phyloP scores from a whole-genome alignment of 805 yeast species.

The Cyberlindnera bimundalis region DNA sequence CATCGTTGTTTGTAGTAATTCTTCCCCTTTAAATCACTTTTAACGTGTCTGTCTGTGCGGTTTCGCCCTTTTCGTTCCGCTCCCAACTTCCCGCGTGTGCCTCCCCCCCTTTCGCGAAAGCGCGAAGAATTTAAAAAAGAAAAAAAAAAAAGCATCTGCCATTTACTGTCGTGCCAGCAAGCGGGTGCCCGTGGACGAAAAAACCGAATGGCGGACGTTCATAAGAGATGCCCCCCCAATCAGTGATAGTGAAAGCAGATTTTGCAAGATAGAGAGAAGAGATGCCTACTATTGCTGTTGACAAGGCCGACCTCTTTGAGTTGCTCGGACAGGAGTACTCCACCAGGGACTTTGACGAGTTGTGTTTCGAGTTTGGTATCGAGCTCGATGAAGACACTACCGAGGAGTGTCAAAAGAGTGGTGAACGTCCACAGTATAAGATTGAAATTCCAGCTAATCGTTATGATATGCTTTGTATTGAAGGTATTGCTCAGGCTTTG shows the following conservation, averaged over 20 bases:
- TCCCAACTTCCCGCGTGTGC: too few relatives aligned
- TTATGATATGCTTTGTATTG: slow-evolving; percentile 96
- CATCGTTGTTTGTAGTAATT: slow-evolving; percentile 19
- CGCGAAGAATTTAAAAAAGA: too few relatives aligned
- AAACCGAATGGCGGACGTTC: too few relatives aligned
- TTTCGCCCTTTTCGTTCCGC: too few relatives aligned
- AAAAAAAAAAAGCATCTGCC: background rate
- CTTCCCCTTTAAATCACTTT: too few relatives aligned
- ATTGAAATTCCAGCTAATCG: slow-evolving; percentile 98
- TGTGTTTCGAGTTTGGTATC: slow-evolving; percentile 95
- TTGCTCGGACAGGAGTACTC: slow-evolving; percentile 69
- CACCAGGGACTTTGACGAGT: slow-evolving; percentile 91
- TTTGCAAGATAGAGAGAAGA: background rate
- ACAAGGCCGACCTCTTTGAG: slow-evolving; percentile 85
- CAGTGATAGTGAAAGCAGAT: too few relatives aligned
- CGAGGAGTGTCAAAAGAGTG: slow-evolving; percentile 59
- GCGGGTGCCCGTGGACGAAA: background rate
- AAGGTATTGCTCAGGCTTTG: slow-evolving; percentile 94
- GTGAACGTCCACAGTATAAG: slow-evolving; percentile 93
- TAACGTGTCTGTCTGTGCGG: too few relatives aligned
- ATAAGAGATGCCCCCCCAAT: too few relatives aligned
- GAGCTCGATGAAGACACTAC: slow-evolving; percentile 98
- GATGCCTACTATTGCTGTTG: slow-evolving; percentile 98
- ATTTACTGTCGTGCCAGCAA: background rate
- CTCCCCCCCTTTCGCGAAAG: too few relatives aligned